Evolutionary conservation across 2,329 filamentous ascomycete genomes (phyloP).

Genomic region (Exophiala sp.): DNA sequence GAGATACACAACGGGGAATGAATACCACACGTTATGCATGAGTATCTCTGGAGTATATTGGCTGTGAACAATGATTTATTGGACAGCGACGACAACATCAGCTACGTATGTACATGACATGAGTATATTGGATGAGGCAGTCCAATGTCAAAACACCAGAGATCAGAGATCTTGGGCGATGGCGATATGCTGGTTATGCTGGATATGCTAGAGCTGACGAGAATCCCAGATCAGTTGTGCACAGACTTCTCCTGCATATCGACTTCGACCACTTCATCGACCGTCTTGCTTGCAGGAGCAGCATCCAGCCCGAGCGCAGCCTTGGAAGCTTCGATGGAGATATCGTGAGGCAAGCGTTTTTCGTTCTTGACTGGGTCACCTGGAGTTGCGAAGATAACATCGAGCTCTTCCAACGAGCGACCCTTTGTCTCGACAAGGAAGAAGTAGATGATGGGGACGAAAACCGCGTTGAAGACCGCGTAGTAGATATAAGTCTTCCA

Average conservation of each 20-base stretch:
- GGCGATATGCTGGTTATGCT: too few species aligned
- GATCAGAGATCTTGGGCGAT: too few species aligned
- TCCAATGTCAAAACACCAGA: too few species aligned
- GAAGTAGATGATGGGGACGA: slow-evolving; percentile 43
- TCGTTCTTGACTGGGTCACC: slow-evolving; percentile 13
- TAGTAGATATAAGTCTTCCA: slow-evolving; percentile 52
- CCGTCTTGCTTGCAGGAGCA: neutral
- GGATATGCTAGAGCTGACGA: too few species aligned
- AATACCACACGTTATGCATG: too few species aligned
- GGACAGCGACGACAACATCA: too few species aligned
- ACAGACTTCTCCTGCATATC: neutral
- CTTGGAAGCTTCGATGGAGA: slow-evolving; percentile 4
- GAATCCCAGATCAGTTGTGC: too few species aligned
- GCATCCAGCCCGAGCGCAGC: slow-evolving; percentile 3
- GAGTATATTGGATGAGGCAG: too few species aligned
- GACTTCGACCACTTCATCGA: slow-evolving; percentile 2
- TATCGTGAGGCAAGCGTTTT: slow-evolving; percentile 9
- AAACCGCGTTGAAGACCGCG: slow-evolving; percentile 45
- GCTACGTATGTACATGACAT: too few species aligned
- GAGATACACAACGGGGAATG: too few species aligned
- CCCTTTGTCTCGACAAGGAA: slow-evolving; percentile 41
- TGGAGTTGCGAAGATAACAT: slow-evolving; percentile 15
- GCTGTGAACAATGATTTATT: too few species aligned
- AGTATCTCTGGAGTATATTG: too few species aligned
- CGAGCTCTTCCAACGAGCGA: slow-evolving; percentile 44